phyloP scores from a whole-genome alignment of 2,329 filamentous ascomycete species.

The Diaporthe aspalathi region DNA sequence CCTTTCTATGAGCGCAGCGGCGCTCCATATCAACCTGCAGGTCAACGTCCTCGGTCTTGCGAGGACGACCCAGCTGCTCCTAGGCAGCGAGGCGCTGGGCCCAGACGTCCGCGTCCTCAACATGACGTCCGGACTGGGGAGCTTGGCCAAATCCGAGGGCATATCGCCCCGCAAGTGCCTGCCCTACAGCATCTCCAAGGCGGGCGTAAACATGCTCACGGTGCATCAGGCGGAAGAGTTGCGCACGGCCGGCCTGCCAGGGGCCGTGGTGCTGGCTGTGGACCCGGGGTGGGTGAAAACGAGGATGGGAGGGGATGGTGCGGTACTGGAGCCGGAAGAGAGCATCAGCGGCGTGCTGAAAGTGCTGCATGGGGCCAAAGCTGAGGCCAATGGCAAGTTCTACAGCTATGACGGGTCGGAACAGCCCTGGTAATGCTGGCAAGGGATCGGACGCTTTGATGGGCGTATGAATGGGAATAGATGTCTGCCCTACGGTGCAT shows the following conservation, averaged over 20 bases:
- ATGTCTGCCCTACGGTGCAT: not conserved
- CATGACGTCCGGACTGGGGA: constrained; percentile 55
- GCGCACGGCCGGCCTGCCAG: constrained; percentile 12
- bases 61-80: constrained; percentile 54
- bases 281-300: constrained; percentile 34
- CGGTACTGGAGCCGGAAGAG: constrained; percentile 26
- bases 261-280: constrained; percentile 26
- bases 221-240: constrained; percentile 46
- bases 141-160: constrained; percentile 46
- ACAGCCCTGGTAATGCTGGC: constrained; percentile 24
- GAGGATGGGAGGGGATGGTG: constrained; percentile 30
- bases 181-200: constrained; percentile 51
- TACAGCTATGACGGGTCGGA: constrained; percentile 26
- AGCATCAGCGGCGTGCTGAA: constrained; percentile 20
- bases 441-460: not conserved
- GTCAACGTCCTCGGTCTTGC: constrained; percentile 61
- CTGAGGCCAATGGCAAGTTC: constrained; percentile 23
- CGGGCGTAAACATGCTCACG: constrained; percentile 52
- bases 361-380: not conserved
- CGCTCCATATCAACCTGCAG: constrained; percentile 53
- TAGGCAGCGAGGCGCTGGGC: constrained; percentile 44
- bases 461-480: not conserved
- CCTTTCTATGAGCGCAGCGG: constrained; percentile 51
- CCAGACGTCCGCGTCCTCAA: constrained; percentile 51
- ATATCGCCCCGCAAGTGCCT: constrained; percentile 46